Evolutionary conservation across 2,329 filamentous ascomycete genomes (phyloP).

Genomic region (Colletotrichum limetticola): DNA sequence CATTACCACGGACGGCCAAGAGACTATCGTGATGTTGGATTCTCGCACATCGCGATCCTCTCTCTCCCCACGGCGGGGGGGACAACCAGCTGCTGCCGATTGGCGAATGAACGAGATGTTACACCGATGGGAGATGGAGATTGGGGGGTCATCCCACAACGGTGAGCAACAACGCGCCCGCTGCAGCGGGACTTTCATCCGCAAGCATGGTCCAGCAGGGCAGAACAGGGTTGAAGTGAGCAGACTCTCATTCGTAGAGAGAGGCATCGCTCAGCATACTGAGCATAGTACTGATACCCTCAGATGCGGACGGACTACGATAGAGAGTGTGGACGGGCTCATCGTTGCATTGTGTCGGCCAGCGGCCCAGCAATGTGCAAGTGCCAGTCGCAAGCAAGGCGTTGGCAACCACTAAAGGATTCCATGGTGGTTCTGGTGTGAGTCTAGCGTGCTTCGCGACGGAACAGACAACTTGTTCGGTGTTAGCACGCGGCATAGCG

Average conservation of each 20-base stretch:
- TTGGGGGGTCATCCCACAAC: conserved; percentile 15
- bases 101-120: conserved; percentile 34
- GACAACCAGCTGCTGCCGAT: conserved; percentile 24
- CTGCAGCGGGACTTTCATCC: background rate
- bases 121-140: conserved; percentile 28
- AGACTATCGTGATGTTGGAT: conserved; percentile 12
- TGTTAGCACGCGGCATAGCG: conserved; percentile 28
- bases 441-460: conserved; percentile 32
- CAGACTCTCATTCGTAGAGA: background rate
- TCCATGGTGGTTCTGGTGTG: conserved; percentile 33
- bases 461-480: conserved; percentile 27
- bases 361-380: conserved; percentile 12
- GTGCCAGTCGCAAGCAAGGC: conserved; percentile 4
- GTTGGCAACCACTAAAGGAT: conserved; percentile 21
- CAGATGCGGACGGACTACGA: background rate
- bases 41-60: conserved; percentile 15
- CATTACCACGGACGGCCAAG: conserved; percentile 21
- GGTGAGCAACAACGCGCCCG: background rate
- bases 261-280: no score
- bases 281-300: background rate
- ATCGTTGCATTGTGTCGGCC: conserved; percentile 12
- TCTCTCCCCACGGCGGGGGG: background rate
- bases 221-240: background rate
- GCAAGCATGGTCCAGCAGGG: background rate
- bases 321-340: background rate